phyloP scores from a whole-genome alignment of 1,139 yeast species.

The Candida pseudocylindracea region DNA sequence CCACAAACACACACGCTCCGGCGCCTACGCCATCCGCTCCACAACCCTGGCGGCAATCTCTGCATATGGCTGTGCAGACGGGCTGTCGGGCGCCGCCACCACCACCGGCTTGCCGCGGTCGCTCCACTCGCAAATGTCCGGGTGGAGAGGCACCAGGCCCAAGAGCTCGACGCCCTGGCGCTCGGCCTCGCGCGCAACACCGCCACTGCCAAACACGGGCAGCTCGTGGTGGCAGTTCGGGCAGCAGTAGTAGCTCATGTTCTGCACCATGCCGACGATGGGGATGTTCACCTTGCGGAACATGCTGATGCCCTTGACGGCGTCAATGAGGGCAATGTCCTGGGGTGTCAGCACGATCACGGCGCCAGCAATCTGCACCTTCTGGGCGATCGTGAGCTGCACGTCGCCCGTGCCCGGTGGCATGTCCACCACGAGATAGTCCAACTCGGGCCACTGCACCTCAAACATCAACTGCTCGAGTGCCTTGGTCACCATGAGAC shows the following conservation, averaged over 20 bases:
- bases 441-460: constrained; percentile 59
- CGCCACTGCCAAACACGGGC: constrained; percentile 55
- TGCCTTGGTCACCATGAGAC: constrained; percentile 75
- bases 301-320: constrained; percentile 63
- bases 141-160: constrained; percentile 48
- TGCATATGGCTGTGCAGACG: too few species aligned
- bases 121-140: constrained; percentile 34
- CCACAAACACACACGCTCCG: too few species aligned
- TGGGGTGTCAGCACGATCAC: constrained; percentile 75
- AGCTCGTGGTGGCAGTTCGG: constrained; percentile 57
- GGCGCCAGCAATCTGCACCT: constrained; percentile 57
- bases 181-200: constrained; percentile 36
- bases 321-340: constrained; percentile 67
- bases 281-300: constrained; percentile 59
- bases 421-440: constrained; percentile 56
- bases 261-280: constrained; percentile 55
- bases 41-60: too few species aligned
- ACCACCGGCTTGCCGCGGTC: constrained; percentile 45
- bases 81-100: too few species aligned
- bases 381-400: constrained; percentile 64
- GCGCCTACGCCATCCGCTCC: too few species aligned
- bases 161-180: constrained; percentile 25
- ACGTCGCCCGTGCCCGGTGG: constrained; percentile 92
- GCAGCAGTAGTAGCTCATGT: constrained; percentile 61
- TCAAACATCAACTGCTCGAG: constrained; percentile 63